These are phyloP conservation scores for Phytophthora pseudosyringae DNA, from an alignment of 352 stramenopile genomes.

Conservation along the genomic window DNA sequence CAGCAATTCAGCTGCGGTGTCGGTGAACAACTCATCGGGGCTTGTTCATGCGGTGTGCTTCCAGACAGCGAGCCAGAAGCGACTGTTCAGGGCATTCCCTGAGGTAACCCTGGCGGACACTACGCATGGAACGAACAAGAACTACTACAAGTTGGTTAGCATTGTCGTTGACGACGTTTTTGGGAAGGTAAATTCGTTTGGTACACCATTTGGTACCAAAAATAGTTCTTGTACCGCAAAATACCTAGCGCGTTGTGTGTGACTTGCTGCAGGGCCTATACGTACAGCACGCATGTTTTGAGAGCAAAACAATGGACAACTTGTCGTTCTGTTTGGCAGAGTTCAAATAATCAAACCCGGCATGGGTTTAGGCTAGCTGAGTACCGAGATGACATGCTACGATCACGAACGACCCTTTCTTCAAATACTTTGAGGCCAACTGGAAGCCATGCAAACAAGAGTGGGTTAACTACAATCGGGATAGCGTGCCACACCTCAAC, in stretches of 20 bases:
- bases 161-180: slow-evolving; percentile 5
- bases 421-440: slow-evolving; percentile 13
- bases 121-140: slow-evolving; percentile 19
- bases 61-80: slow-evolving; percentile 11
- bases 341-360: not conserved
- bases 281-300: too few relatives aligned
- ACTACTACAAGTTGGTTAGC: slow-evolving; percentile 29
- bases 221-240: too few relatives aligned
- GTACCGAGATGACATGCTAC: slow-evolving; percentile 3
- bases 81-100: slow-evolving; percentile 25
- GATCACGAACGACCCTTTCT: not conserved
- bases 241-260: too few relatives aligned
- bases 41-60: slow-evolving; percentile 18
- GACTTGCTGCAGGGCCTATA: too few relatives aligned
- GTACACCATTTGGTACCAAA: too few relatives aligned
- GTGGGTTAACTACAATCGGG: slow-evolving; percentile 4
- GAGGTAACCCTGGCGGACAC: slow-evolving; percentile 19
- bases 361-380: slow-evolving; percentile 15
- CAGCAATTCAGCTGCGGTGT: slow-evolving; percentile 6
- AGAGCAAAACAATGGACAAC: too few relatives aligned
- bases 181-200: too few relatives aligned
- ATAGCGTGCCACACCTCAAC: not conserved
- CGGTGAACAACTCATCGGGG: slow-evolving; percentile 13
- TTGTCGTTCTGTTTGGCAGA: too few relatives aligned
- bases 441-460: slow-evolving; percentile 15